Evolutionary conservation across 2,329 filamentous ascomycete species (phyloP).

Genomic region (Myotisia sp.): DNA sequence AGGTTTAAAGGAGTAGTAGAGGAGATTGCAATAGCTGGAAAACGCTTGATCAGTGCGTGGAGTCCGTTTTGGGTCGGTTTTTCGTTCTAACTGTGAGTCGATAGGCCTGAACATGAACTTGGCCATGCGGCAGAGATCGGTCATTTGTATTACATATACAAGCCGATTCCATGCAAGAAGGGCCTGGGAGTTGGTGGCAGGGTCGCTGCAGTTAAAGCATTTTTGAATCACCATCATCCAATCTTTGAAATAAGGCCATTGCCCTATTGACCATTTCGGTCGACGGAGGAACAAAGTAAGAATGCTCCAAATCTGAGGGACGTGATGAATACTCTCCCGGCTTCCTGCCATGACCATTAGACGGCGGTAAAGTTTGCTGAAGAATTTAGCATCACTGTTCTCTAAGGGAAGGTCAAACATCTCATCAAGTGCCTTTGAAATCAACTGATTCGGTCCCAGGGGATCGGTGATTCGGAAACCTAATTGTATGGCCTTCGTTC

Average conservation of each 20-base stretch:
- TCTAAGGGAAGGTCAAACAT: constrained; percentile 38
- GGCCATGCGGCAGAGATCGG: constrained; percentile 44
- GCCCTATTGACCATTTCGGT: constrained; percentile 42
- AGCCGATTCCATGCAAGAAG: constrained; percentile 78
- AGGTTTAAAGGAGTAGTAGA: constrained; percentile 72
- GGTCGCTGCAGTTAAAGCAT: constrained; percentile 70
- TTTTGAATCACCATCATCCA: constrained; percentile 70
- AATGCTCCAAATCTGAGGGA: constrained; percentile 81
- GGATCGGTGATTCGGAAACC: constrained; percentile 56
- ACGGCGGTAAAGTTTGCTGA: constrained; percentile 52
- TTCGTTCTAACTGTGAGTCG: constrained; percentile 52
- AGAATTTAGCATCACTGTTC: constrained; percentile 47
- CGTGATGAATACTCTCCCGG: constrained; percentile 47
- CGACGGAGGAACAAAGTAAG: constrained; percentile 61
- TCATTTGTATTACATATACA: constrained; percentile 56
- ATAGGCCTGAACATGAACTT: constrained; percentile 57
- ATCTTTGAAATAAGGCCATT: constrained; percentile 57
- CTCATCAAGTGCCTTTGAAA: constrained; percentile 49
- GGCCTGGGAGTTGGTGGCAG: constrained; percentile 56
- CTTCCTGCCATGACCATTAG: constrained; percentile 52
- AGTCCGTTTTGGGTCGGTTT: constrained; percentile 37
- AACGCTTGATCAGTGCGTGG: constrained; percentile 42
- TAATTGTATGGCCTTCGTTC: constrained; percentile 57
- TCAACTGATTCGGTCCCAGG: constrained; percentile 53
- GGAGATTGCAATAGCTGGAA: constrained; percentile 61